These are phyloP conservation scores for Hortaea werneckii DNA, from an alignment of 2,329 filamentous ascomycete genomes.

Conservation along the genomic window DNA sequence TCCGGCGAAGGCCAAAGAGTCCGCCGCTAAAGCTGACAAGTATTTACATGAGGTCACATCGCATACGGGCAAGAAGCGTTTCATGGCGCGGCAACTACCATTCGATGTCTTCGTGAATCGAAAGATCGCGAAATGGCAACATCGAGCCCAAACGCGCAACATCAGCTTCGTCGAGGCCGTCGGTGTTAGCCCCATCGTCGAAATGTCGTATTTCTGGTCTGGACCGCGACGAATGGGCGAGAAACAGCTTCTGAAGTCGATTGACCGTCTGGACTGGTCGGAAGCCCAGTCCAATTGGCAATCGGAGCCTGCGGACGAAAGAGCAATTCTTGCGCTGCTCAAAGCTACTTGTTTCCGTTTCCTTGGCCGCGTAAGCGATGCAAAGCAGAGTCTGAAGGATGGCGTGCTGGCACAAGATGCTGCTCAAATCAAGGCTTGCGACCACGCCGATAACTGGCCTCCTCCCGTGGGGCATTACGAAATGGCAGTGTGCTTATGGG, in stretches of 20 bases:
- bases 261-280: slow-evolving; percentile 57
- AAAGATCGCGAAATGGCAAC: slow-evolving; percentile 83
- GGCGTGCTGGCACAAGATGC: slow-evolving; percentile 53
- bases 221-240: slow-evolving; percentile 70
- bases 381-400: slow-evolving; percentile 51
- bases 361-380: slow-evolving; percentile 47
- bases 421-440: slow-evolving; percentile 38
- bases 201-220: slow-evolving; percentile 94
- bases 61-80: slow-evolving; percentile 72
- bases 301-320: slow-evolving; percentile 46
- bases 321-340: slow-evolving; percentile 56
- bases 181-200: slow-evolving; percentile 68
- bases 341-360: slow-evolving; percentile 56
- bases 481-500: slow-evolving; percentile 72
- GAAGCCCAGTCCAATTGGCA: slow-evolving; percentile 41
- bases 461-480: slow-evolving; percentile 75
- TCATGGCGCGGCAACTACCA: slow-evolving; percentile 81
- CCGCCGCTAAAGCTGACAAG: slow-evolving; percentile 48
- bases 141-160: slow-evolving; percentile 55
- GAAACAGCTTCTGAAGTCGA: slow-evolving; percentile 52
- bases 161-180: slow-evolving; percentile 69
- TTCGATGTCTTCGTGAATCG: slow-evolving; percentile 78
- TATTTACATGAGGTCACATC: slow-evolving; percentile 62
- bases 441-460: slow-evolving; percentile 57
- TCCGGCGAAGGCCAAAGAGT: slow-evolving; percentile 38